Conservation (phyloP, 768 basidiomycete genomes). For the Coprinopsis cinerea region DNA sequence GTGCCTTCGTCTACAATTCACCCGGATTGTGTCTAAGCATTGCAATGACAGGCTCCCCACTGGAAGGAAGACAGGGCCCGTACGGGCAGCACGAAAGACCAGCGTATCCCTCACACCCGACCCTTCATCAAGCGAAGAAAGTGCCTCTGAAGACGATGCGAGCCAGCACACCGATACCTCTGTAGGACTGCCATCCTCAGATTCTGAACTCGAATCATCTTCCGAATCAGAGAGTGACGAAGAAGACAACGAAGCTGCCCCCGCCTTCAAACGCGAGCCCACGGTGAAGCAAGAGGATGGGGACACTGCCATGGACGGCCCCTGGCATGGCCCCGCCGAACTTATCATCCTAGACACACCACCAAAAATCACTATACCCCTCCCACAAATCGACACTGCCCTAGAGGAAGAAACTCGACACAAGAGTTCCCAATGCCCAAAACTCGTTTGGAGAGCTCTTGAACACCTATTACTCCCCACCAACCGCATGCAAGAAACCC, state of each 20-base stretch:
- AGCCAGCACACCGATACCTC: too few relatives aligned
- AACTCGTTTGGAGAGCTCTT: slow-evolving; percentile 2
- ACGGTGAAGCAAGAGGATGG: background rate
- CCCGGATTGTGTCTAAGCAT: too few relatives aligned
- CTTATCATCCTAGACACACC: slow-evolving; percentile 13
- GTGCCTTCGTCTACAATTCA: too few relatives aligned
- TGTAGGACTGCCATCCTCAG: background rate
- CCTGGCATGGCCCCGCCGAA: slow-evolving; percentile 10
- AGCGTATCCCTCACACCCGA: too few relatives aligned
- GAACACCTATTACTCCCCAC: slow-evolving; percentile 5
- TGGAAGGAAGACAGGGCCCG: too few relatives aligned
- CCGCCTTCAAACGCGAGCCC: slow-evolving; percentile 5
- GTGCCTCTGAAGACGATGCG: too few relatives aligned
- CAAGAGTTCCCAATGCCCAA: background rate
- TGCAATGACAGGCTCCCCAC: too few relatives aligned
- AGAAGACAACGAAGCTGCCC: background rate
- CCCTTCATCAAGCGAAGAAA: too few relatives aligned
- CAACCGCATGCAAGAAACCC: slow-evolving; percentile 8
- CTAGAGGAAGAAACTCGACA: background rate
- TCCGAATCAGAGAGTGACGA: background rate
- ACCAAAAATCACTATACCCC: slow-evolving; percentile 13
- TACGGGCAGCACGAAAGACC: too few relatives aligned
- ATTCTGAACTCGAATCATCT: background rate
- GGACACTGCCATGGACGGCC: background rate
- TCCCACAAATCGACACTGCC: slow-evolving; percentile 13